Percentiles rank a stretch among this genome's conserved stretches.
Evolutionary conservation across 495 filamentous ascomycete genomes (phyloP).

Genomic region (Penicillium maclennaniae): DNA sequence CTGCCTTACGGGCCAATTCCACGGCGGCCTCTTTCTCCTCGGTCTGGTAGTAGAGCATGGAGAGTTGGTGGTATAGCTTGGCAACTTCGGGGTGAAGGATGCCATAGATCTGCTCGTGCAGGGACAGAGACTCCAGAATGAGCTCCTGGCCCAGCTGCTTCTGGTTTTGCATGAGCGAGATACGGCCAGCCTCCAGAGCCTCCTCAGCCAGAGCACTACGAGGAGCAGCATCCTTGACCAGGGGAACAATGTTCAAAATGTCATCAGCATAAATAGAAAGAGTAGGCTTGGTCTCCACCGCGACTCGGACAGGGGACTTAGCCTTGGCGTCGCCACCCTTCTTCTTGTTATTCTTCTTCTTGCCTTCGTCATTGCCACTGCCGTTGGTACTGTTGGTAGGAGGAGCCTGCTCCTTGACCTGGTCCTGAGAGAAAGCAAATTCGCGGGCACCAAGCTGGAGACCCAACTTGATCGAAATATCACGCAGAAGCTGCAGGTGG

Average conservation of each 20-base stretch:
- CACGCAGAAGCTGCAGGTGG: conserved; percentile 81
- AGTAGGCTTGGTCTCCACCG: conserved; percentile 34
- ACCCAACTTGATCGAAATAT: conserved; percentile 84
- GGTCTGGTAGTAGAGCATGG: conserved; percentile 90
- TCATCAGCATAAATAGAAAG: conserved; percentile 74
- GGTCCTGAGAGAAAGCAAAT: conserved; percentile 63
- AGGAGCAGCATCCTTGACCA: conserved; percentile 90
- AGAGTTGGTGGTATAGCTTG: conserved; percentile 88
- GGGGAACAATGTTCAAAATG: conserved; percentile 82
- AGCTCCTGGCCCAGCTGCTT: conserved; percentile 96
- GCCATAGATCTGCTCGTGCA: conserved; percentile 99
- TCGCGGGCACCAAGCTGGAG: conserved; percentile 81
- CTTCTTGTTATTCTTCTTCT: conserved; percentile 75
- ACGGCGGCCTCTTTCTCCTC: conserved; percentile 95
- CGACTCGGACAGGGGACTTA: conserved; percentile 49
- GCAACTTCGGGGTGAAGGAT: conserved; percentile 96
- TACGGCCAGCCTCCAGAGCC: conserved; percentile 88
- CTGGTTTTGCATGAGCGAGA: conserved; percentile 90
- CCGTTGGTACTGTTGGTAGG: conserved; percentile 41
- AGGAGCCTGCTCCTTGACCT: conserved; percentile 36
- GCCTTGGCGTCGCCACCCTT: conserved; percentile 52
- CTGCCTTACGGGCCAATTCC: conserved; percentile 92
- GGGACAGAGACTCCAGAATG: conserved; percentile 86
- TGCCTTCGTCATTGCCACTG: conserved; percentile 42
- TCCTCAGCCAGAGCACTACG: conserved; percentile 89